Base-by-base conservation (phyloP, 257 asterid genomes). In the Asclepias syriaca region DNA sequence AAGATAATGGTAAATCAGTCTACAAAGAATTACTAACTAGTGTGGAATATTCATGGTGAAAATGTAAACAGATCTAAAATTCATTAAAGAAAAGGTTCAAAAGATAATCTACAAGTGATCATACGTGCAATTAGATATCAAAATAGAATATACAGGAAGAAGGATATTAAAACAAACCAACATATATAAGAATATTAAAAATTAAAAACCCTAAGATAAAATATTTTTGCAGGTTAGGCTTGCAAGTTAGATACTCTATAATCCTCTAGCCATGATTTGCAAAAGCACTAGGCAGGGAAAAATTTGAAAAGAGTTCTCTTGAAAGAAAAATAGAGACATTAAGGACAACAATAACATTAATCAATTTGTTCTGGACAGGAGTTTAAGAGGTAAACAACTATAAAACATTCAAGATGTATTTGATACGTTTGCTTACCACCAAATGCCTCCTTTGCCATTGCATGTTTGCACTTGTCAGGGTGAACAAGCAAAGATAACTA, bases 391-490 rank as follows among this genome's bases (percentile, higher is more conserved):
- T 18, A 51, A 12, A 50, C 34, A 16, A 50, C 55, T 8, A 68
- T 46, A 34, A 34, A 24, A 29, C 24, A 7, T 50, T 6, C 15
- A 8, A 39, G 22, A 69, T 69, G 45, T 5, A 58, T 50, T 37
- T 45, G 58, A 37, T n/a, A 49, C 74, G 32, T 58, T 68, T 46
- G 65, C 37, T 84, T 89, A 94, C 99, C 97, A 77, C 87, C 96
- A 83, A 94, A 94, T 65, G 99, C 99, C 81, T 95, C 99, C 90
- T 88, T 95, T 27, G 99, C 93, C 87, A 90, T 95, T 66, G 98
- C 96, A 84, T 95, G 98, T 71, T 95, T 92, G 84, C 99, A 95
- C 77, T 95, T 95, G 82, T 95, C 99, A 66, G 99, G 99, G 83
- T 95, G 99, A 83, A 95, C 99, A 78, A 95, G 91, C 84, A 95